Conservation (phyloP, 495 filamentous ascomycete species). For the Penicillium manginii region DNA sequence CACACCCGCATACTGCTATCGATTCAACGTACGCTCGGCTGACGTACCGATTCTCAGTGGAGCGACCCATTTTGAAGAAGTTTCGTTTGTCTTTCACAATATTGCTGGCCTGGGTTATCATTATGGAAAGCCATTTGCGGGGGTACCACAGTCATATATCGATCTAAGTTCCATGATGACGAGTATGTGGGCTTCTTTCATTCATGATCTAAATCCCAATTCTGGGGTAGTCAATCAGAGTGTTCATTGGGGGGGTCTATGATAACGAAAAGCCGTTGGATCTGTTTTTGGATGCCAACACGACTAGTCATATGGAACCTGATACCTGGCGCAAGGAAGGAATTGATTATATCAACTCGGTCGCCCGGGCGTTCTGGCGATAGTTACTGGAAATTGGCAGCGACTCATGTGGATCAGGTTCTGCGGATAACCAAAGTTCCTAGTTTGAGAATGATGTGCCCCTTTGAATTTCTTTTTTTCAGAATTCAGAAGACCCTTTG, state of each 20-base stretch:
- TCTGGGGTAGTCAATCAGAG: constrained; percentile 32
- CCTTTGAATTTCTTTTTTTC: too few relatives aligned
- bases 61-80: constrained; percentile 63
- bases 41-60: constrained; percentile 40
- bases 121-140: constrained; percentile 51
- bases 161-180: constrained; percentile 56
- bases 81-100: constrained; percentile 65
- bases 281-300: constrained; percentile 54
- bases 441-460: too few relatives aligned
- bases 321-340: constrained; percentile 53
- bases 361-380: constrained; percentile 31
- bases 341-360: constrained; percentile 42
- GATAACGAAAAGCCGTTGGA: constrained; percentile 41
- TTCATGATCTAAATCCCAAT: constrained; percentile 56
- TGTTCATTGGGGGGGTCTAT: constrained; percentile 50
- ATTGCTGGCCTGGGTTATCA: constrained; percentile 52
- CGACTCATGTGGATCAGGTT: neutral
- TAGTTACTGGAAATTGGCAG: constrained; percentile 2
- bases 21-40: constrained; percentile 57
- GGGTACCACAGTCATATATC: constrained; percentile 46
- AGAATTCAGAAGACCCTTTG: too few relatives aligned
- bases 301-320: constrained; percentile 48
- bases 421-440: neutral
- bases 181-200: constrained; percentile 58
- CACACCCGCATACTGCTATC: constrained; percentile 62